Evolutionary conservation across 768 basidiomycete species (phyloP), one percentile per base, ranked within the genome.

Genomic region (Daedaleopsis sinensis): DNA sequence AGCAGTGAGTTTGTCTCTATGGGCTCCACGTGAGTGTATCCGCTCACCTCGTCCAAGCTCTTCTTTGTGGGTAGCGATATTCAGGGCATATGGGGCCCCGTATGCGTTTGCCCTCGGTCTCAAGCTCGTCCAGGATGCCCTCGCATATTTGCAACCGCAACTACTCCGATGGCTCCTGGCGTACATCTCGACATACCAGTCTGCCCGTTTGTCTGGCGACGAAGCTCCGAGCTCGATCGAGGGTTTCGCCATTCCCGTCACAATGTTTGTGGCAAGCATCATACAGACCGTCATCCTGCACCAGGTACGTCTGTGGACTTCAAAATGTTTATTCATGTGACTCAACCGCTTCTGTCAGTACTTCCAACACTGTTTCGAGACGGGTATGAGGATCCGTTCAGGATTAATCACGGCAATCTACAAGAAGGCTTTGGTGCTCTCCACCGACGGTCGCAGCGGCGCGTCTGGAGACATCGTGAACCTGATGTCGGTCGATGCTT

Each of bases 401-500:
- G 96, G 95, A 0, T 82, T 98, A 21, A 86, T 98, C 15, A 87
- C 88, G 1, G 84, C 81, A 4, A 93, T 97, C 54, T 98, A 96
- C 77, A 77, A 86, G 52, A 97, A 98, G 72, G 84, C 94, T 0
- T 79, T 98, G 21, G 81, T 93, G 4, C 82, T 98, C 10, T 93
- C 91, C 1, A 94, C 90, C 67, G 91, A 93, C 59, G 94, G 93
- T 68, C 85, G 90, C 5, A 82, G 84, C 11, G 85, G 93, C 44
- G 83, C 91, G 0, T 86, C 92, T 0, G 96, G 96, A 1, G 95
- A 97, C 71, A 95, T 97, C 38, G 94, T 97, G 64, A 98, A 97
- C 70, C 75, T 96, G 36, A 95, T 96, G 89, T 90, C 89, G 9
- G 94, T 96, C 15, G 93, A 94, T 65, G 85, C 93, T 0, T 87